These are phyloP conservation scores for Trichoderma sp. DNA, from an alignment of 2,329 filamentous ascomycete species.

Conservation along the genomic window DNA sequence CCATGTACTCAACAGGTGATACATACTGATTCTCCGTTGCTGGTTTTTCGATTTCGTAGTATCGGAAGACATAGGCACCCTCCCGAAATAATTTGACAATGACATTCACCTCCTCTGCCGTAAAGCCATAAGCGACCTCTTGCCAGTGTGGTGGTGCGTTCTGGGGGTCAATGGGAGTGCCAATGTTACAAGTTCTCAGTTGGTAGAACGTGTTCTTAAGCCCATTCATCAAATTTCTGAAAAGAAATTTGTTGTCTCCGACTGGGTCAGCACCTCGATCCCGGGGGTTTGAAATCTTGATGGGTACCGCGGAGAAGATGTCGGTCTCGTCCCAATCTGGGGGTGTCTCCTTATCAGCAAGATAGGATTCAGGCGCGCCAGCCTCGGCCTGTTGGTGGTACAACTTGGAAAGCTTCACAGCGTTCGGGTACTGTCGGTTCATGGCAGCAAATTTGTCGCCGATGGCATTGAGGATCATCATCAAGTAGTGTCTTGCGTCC, in stretches of 20 bases:
- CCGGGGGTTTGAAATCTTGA: conserved; percentile 89
- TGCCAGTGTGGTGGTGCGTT: conserved; percentile 89
- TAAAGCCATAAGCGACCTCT: conserved; percentile 94
- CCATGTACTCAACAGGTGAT: conserved; percentile 87
- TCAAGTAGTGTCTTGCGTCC: conserved; percentile 90
- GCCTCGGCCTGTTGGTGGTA: conserved; percentile 70
- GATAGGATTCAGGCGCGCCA: conserved; percentile 69
- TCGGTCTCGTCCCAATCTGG: conserved; percentile 98
- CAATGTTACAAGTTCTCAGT: conserved; percentile 83
- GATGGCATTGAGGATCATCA: conserved; percentile 97
- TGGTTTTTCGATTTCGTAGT: conserved; percentile 88
- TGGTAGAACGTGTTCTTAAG: conserved; percentile 97
- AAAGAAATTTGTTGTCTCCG: conserved; percentile 95
- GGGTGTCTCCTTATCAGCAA: conserved; percentile 75
- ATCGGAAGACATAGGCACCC: conserved; percentile 92
- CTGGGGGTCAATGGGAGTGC: conserved; percentile 68
- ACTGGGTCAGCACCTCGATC: conserved; percentile 90
- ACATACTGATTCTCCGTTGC: conserved; percentile 71
- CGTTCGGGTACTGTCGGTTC: conserved; percentile 94
- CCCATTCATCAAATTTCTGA: conserved; percentile 93
- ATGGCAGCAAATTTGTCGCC: conserved; percentile 98
- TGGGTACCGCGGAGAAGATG: conserved; percentile 93
- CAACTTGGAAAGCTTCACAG: conserved; percentile 84
- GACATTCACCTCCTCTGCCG: conserved; percentile 93
- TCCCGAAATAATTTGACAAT: conserved; percentile 97